phyloP scores from a whole-genome alignment of 108 stramenopile species.

The Bacterosira constricta region DNA sequence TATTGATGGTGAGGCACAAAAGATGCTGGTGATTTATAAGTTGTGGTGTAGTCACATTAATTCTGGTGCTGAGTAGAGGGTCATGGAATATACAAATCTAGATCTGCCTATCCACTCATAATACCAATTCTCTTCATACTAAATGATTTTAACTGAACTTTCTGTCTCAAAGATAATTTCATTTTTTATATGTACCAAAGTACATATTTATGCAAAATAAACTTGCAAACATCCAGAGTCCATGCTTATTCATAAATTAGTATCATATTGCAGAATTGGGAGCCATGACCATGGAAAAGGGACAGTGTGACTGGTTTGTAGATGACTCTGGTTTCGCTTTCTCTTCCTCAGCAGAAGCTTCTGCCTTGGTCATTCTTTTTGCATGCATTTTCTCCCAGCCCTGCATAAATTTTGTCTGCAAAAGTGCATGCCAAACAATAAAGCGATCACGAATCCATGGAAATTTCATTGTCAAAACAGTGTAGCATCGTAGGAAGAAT shows the following conservation, averaged over 20 bases:
- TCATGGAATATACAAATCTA: too few relatives aligned
- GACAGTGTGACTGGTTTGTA: constrained; percentile 38
- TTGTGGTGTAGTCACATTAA: constrained; percentile 38
- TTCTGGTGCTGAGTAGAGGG: background rate
- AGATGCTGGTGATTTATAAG: constrained; percentile 64
- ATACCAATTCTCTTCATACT: too few relatives aligned
- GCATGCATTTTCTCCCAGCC: constrained; percentile 52
- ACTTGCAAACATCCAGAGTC: too few relatives aligned
- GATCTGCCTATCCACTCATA: too few relatives aligned
- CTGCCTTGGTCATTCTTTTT: constrained; percentile 50
- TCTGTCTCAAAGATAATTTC: too few relatives aligned
- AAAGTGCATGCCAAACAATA: constrained; percentile 40
- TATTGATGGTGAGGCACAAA: constrained; percentile 53
- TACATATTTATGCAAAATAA: too few relatives aligned
- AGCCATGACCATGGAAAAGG: constrained; percentile 67
- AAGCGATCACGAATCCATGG: constrained; percentile 34
- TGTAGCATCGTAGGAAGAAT: constrained; percentile 51
- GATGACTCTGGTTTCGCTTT: background rate
- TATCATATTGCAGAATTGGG: too few relatives aligned
- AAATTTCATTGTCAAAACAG: constrained; percentile 43
- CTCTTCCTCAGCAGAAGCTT: background rate
- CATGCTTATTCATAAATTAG: too few relatives aligned
- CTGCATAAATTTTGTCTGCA: constrained; percentile 36
- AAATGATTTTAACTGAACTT: too few relatives aligned
- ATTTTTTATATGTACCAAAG: too few relatives aligned